Evolutionary conservation across 1,139 yeast genomes (phyloP).

Genomic region (Diutina pseudorugosa): DNA sequence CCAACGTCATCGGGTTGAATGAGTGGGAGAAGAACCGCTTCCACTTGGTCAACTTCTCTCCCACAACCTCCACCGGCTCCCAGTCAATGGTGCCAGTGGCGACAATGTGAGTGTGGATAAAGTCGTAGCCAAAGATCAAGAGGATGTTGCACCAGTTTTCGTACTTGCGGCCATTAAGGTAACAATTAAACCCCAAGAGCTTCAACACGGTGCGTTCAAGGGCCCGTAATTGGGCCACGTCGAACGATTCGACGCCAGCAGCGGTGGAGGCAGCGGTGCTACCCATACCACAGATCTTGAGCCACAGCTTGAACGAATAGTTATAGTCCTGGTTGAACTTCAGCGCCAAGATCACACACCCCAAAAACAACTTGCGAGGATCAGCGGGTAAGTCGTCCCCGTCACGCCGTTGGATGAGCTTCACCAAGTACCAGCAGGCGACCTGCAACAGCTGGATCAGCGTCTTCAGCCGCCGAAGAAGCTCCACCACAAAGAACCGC

Average conservation of each 20-base stretch:
- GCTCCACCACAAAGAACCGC: slow-evolving; percentile 45
- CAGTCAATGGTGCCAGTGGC: slow-evolving; percentile 8
- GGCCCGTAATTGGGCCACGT: slow-evolving; percentile 30
- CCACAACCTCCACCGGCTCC: slow-evolving; percentile 7
- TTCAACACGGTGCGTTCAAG: slow-evolving; percentile 46
- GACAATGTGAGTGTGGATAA: slow-evolving; percentile 14
- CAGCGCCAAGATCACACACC: slow-evolving; percentile 55
- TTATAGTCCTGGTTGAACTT: slow-evolving; percentile 67
- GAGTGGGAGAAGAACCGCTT: slow-evolving; percentile 7
- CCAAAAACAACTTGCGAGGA: slow-evolving; percentile 56
- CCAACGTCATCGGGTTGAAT: slow-evolving; percentile 8
- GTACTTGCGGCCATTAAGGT: slow-evolving; percentile 36
- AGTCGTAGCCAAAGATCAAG: slow-evolving; percentile 33
- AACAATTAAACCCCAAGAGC: slow-evolving; percentile 43
- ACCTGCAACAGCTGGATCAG: slow-evolving; percentile 55
- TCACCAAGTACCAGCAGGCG: slow-evolving; percentile 49
- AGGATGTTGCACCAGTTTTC: slow-evolving; percentile 43
- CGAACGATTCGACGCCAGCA: slow-evolving; percentile 12
- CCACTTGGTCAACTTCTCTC: slow-evolving; percentile 8
- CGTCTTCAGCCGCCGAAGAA: slow-evolving; percentile 56
- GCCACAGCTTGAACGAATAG: slow-evolving; percentile 63
- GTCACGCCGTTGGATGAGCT: slow-evolving; percentile 19
- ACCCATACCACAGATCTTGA: slow-evolving; percentile 55
- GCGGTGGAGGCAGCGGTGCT: too few species aligned
- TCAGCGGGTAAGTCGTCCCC: slow-evolving; percentile 19